phyloP scores from a whole-genome alignment of 306 rosid species.

The Casuarina cunninghamiana region DNA sequence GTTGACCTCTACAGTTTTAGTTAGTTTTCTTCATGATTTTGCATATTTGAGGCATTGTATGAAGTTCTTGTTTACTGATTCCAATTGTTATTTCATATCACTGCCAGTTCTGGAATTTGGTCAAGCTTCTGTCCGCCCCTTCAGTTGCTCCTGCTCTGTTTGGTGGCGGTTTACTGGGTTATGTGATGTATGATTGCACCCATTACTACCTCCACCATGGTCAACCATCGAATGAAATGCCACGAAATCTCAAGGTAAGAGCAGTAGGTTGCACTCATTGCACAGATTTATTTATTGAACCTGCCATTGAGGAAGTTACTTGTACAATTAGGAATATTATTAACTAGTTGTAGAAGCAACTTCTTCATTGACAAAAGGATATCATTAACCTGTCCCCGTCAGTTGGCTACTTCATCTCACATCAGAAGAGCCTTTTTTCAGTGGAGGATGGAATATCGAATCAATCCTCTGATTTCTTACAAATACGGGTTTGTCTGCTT shows the following conservation, averaged over 20 bases:
- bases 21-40: constrained; percentile 13
- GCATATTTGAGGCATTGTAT: background rate
- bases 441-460: background rate
- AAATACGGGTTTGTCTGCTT: constrained; percentile 7
- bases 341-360: background rate
- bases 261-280: background rate
- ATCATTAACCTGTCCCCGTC: background rate
- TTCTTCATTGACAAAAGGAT: background rate
- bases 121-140: constrained; percentile 64
- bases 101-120: constrained; percentile 76
- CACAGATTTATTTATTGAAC: background rate
- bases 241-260: constrained; percentile 74
- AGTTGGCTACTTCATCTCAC: background rate
- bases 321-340: background rate
- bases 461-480: background rate
- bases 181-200: constrained; percentile 90
- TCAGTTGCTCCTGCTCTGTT: constrained; percentile 77
- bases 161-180: constrained; percentile 91
- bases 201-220: constrained; percentile 96
- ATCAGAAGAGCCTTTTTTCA: background rate
- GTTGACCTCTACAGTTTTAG: constrained; percentile 12
- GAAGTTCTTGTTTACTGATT: constrained; percentile 31
- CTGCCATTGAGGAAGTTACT: background rate
- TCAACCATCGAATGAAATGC: constrained; percentile 58
- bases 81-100: constrained; percentile 24